Base-by-base conservation (phyloP, 2,329 filamentous ascomycete genomes). In the Colletotrichum cuscutae region DNA sequence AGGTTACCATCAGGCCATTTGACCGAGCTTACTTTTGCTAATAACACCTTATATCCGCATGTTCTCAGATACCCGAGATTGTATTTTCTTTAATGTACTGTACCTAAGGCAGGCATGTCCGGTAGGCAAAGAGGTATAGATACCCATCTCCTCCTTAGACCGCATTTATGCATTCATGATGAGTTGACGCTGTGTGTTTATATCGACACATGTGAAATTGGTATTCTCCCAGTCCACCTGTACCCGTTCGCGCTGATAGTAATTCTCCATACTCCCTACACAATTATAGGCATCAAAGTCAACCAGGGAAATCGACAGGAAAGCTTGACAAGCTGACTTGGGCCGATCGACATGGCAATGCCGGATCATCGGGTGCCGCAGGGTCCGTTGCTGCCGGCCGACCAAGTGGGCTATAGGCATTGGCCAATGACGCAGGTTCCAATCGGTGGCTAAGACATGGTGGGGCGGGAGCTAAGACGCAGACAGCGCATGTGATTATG, bases 351-450 rank as follows among this genome's bases (percentile, higher is more conserved):
- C 53, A 58, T 59, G 26, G 22, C n/a, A 30, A 67, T 71, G 58
- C 69, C 65, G 68, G 66, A 56, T 65, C 70, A 56, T 72, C 60
- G 70, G 65, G 60, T 72, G 32, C 70, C 60, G 70, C 54, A 58
- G 13, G 15, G 63, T 28, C 58, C 69, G 64, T 37, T 30, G 57
- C 22, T 72, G 65, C 65, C 65, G 69, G 65, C 28, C 53, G 52
- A 37, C 42, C 52, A 54, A 32, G 58, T 49, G 26, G 49, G 49
- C 15, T 35, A 60, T 30, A 56, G 28, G 22, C 24, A 54, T 65
- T 37, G 56, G 9, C 66, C 70, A 65, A 72, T 72, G 60, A 60
- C 26, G 54, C 26, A 32, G 19, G 22, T 30, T 42, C 12, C 32
- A 60, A 49, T 49, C 61, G 54, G 54, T 11, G 56, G 53, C 66